phyloP scores from a whole-genome alignment of 116 monocot genomes.

The Posidonia oceanica region DNA sequence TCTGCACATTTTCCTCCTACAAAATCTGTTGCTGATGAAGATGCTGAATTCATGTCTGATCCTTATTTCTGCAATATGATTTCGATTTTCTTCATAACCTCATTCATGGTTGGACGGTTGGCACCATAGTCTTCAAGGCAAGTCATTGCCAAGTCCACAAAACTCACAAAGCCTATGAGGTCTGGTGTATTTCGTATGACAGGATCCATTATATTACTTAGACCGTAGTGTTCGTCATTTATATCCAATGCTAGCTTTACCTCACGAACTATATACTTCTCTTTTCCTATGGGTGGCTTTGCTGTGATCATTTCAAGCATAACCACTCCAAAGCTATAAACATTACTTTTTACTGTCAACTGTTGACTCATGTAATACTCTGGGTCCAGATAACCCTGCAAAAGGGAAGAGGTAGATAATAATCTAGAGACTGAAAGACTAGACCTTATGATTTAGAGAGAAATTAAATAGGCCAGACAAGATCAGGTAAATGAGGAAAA shows the following conservation, averaged over 20 bases:
- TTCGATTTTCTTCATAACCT: constrained; percentile 77
- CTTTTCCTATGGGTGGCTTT: constrained; percentile 53
- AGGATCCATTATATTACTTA: too few species aligned
- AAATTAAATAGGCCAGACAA: neutral
- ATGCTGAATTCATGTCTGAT: constrained; percentile 26
- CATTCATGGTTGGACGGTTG: constrained; percentile 66
- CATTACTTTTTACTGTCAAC: constrained; percentile 83
- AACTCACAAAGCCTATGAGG: constrained; percentile 40
- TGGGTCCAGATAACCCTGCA: constrained; percentile 85
- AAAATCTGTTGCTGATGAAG: constrained; percentile 40
- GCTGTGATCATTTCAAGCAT: constrained; percentile 72
- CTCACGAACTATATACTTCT: constrained; percentile 55
- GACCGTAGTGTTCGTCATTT: constrained; percentile 41
- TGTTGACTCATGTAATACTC: constrained; percentile 87
- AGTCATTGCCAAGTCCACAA: constrained; percentile 49
- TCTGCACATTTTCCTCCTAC: constrained; percentile 6
- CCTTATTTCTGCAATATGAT: constrained; percentile 49
- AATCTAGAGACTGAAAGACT: neutral
- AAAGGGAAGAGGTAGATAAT: neutral
- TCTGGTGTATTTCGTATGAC: constrained; percentile 19
- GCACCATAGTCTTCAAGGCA: constrained; percentile 49
- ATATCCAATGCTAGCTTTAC: constrained; percentile 27
- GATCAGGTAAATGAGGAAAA: neutral
- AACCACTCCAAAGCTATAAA: constrained; percentile 85
- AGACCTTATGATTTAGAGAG: neutral